Evolutionary conservation across 2,329 filamentous ascomycete species (phyloP), one percentile per base, ranked within the genome.

Genomic region (Fusarium goolgardi): DNA sequence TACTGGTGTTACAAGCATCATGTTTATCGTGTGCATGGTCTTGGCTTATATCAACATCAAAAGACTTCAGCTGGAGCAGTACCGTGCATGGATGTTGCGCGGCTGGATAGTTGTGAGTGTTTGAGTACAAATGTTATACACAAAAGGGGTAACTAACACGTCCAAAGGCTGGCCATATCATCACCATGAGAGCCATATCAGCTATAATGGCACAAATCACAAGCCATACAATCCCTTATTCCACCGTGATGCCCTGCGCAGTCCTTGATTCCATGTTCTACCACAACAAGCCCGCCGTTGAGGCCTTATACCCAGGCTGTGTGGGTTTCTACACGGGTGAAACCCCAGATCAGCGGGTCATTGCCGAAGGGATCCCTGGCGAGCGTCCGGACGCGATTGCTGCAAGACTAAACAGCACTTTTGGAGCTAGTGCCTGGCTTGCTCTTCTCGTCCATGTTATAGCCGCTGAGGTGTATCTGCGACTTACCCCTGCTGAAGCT

Each of bases 61-160:
- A 73, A 77, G 80, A 3, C 75, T 89, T 3, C 87, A 89, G 71
- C 86, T 91, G 49, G 86, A 89, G 32, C 83, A 89, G 70, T 88
- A 90, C 63, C 81, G 88, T 2, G 85, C 85, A 4, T 90, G 87
- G 87, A 90, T 90, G 87, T 70, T 90, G 31, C 75, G 88, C 23
- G 80, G 83, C 10, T 85, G 83, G 83, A 77, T 83, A 39, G 83
- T 83, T 63, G 80, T 83, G 63, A 55, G 58, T 18, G 1, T 3
- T 16, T 13, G 16, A 1, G n/a, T 9, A 18, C 7, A 7, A 27
- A 23, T 8, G 5, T 25, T 31, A 3, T 11, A 2, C 3, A 1
- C 0, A 3, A 6, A 32, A 27, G 18, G 2, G 18, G 18, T 29
- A 37, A 27, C 44, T 67, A 27, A 67, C 29, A 23, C 43, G 11